These are phyloP conservation scores for Pseudozyma pruni DNA, from an alignment of 1,284 basidiomycete species.

Conservation along the genomic window DNA sequence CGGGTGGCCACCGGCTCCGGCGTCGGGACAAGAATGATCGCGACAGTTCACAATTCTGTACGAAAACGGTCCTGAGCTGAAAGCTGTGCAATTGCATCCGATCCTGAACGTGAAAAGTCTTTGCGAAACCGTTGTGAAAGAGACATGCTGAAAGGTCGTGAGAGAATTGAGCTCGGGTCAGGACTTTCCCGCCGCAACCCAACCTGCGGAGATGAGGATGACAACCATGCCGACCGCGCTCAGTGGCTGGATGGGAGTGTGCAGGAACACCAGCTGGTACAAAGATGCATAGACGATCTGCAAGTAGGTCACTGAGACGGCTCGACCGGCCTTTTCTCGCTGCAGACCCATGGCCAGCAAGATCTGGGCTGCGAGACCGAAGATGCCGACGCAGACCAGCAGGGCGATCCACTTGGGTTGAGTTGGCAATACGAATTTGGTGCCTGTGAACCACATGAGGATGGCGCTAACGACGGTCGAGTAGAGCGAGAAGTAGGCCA, in stretches of 20 bases:
- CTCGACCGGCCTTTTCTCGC: conserved; percentile 51
- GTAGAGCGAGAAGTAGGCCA: conserved; percentile 76
- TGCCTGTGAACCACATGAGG: conserved; percentile 40
- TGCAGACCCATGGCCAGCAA: conserved; percentile 53
- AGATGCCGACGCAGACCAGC: conserved; percentile 53
- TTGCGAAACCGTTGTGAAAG: no score
- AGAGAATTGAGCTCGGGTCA: no score
- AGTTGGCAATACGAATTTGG: conserved; percentile 40
- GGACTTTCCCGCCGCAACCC: conserved; percentile 39
- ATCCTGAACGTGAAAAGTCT: background rate
- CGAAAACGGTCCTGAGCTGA: background rate
- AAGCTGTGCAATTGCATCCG: background rate
- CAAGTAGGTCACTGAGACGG: conserved; percentile 38
- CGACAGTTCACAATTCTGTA: no score
- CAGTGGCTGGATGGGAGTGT: conserved; percentile 41
- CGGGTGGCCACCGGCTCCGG: conserved; percentile 34
- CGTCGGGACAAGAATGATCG: conserved; percentile 10
- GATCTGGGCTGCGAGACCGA: conserved; percentile 52
- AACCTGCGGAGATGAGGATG: conserved; percentile 48
- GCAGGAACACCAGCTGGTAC: conserved; percentile 50
- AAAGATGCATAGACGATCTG: conserved; percentile 49
- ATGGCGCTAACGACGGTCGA: conserved; percentile 74
- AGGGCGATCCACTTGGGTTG: conserved; percentile 40
- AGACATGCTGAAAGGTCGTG: no score
- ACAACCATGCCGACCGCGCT: conserved; percentile 44